These are phyloP conservation scores for Ajuga chamaepitys DNA, from an alignment of 257 asterid species.

Conservation along the genomic window DNA sequence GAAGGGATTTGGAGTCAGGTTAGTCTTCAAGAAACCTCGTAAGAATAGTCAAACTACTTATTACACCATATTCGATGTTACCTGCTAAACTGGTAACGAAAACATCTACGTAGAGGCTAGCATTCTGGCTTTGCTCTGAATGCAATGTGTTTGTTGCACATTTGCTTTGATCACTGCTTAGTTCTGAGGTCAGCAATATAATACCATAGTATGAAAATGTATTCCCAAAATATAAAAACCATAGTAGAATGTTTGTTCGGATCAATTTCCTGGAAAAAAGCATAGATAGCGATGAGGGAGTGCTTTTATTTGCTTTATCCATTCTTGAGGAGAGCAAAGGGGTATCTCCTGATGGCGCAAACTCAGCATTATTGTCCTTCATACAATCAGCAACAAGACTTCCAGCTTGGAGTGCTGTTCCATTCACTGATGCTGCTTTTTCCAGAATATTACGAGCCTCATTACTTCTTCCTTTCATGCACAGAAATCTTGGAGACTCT, in stretches of 20 bases:
- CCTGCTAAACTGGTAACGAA: slow-evolving; percentile 74
- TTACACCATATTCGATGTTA: slow-evolving; percentile 1
- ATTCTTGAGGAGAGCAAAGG: slow-evolving; percentile 15
- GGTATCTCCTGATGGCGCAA: slow-evolving; percentile 17
- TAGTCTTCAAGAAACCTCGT: neutral
- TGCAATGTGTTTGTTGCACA: slow-evolving; percentile 25
- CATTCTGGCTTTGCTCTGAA: slow-evolving; percentile 9
- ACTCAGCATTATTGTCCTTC: slow-evolving; percentile 6
- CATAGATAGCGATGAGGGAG: slow-evolving; percentile 28
- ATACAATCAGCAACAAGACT: slow-evolving; percentile 28
- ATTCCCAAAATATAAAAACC: slow-evolving; percentile 59
- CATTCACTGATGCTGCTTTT: slow-evolving; percentile 33
- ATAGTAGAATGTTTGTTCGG: slow-evolving; percentile 47
- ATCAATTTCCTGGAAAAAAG: slow-evolving; percentile 34
- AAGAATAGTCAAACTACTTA: neutral
- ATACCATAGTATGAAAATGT: slow-evolving; percentile 66
- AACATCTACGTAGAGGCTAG: slow-evolving; percentile 51
- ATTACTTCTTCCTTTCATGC: slow-evolving; percentile 32
- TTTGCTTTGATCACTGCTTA: slow-evolving; percentile 48
- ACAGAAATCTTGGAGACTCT: slow-evolving; percentile 50
- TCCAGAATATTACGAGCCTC: slow-evolving; percentile 38
- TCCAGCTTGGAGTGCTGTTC: slow-evolving; percentile 28
- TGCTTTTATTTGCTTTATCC: slow-evolving; percentile 6
- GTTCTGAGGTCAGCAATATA: slow-evolving; percentile 68
- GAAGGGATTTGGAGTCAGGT: slow-evolving; percentile 17